These are phyloP conservation scores for Nigrospora sphaerica DNA, from an alignment of 2,329 filamentous ascomycete genomes.

Conservation along the genomic window DNA sequence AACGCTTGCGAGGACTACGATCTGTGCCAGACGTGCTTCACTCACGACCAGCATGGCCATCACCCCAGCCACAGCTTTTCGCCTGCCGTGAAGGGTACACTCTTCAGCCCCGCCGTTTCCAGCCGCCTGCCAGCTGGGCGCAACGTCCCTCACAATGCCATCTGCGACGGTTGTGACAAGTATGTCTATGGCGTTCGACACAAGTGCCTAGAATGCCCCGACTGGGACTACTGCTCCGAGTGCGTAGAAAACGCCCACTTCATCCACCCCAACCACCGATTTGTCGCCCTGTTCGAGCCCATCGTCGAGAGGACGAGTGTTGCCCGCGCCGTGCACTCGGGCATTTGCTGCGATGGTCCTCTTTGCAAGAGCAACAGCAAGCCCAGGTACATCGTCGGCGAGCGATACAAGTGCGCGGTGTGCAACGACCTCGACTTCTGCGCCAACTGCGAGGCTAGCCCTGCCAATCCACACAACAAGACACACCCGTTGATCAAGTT, in stretches of 20 bases:
- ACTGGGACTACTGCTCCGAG: slow-evolving; percentile 88
- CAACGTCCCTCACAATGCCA: slow-evolving; percentile 74
- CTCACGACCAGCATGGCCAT: slow-evolving; percentile 74
- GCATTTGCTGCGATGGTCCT: slow-evolving; percentile 92
- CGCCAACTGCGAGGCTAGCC: slow-evolving; percentile 84
- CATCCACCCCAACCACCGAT: slow-evolving; percentile 78
- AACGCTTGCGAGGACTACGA: slow-evolving; percentile 82
- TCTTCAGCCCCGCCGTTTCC: slow-evolving; percentile 53
- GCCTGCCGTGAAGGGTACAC: slow-evolving; percentile 56
- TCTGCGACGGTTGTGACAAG: slow-evolving; percentile 92
- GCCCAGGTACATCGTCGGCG: slow-evolving; percentile 71
- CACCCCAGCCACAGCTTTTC: slow-evolving; percentile 80
- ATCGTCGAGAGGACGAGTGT: slow-evolving; percentile 31
- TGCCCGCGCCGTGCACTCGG: slow-evolving; percentile 56
- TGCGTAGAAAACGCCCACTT: slow-evolving; percentile 63
- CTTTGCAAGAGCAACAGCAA: slow-evolving; percentile 59
- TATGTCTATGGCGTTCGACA: slow-evolving; percentile 83
- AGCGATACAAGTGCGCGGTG: slow-evolving; percentile 94
- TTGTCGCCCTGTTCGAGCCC: slow-evolving; percentile 78
- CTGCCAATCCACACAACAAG: slow-evolving; percentile 78
- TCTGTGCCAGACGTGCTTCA: slow-evolving; percentile 78
- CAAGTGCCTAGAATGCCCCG: slow-evolving; percentile 95
- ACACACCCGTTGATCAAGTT: slow-evolving; percentile 98
- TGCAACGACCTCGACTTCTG: slow-evolving; percentile 96
- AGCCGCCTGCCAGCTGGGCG: slow-evolving; percentile 72